Percentiles rank a stretch among this genome's conserved stretches.
phyloP scores from a whole-genome alignment of 768 basidiomycete species.

The Leccinum sublutescens region DNA sequence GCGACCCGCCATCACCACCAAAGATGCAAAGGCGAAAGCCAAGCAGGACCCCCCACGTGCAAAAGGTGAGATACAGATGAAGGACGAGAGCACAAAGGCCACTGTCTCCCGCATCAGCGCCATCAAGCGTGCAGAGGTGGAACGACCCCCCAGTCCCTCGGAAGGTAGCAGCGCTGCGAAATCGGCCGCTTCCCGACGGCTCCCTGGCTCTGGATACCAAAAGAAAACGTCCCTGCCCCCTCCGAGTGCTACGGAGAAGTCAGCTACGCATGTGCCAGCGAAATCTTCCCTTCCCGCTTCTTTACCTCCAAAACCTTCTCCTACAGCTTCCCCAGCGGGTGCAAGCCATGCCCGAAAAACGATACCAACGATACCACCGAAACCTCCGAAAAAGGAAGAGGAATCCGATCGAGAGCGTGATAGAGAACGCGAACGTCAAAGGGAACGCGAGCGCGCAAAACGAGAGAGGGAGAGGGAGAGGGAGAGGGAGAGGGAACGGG shows the following conservation, averaged over 20 bases:
- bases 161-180: slow-evolving; percentile 17
- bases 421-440: slow-evolving; percentile 23
- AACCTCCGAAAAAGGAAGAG: slow-evolving; percentile 24
- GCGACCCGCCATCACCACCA: slow-evolving; percentile 43
- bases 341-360: slow-evolving; percentile 30
- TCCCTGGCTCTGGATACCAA: slow-evolving; percentile 51
- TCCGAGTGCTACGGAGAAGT: slow-evolving; percentile 20
- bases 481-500: slow-evolving; percentile 8
- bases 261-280: slow-evolving; percentile 30
- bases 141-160: slow-evolving; percentile 21
- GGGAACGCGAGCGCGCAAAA: slow-evolving; percentile 26
- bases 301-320: slow-evolving; percentile 35
- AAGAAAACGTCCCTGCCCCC: slow-evolving; percentile 33
- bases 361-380: slow-evolving; percentile 23
- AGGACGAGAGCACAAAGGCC: slow-evolving; percentile 34
- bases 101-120: slow-evolving; percentile 32
- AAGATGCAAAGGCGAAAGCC: slow-evolving; percentile 44
- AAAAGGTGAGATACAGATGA: slow-evolving; percentile 41
- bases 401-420: slow-evolving; percentile 30
- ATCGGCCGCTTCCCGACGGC: slow-evolving; percentile 29
- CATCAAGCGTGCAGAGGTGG: slow-evolving; percentile 28
- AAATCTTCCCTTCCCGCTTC: slow-evolving; percentile 30
- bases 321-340: slow-evolving; percentile 26
- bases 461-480: slow-evolving; percentile 15
- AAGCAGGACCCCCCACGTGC: slow-evolving; percentile 23